Evolutionary conservation across 2,329 filamentous ascomycete species (phyloP).

Genomic region (Ascochyta viciae-villosae): DNA sequence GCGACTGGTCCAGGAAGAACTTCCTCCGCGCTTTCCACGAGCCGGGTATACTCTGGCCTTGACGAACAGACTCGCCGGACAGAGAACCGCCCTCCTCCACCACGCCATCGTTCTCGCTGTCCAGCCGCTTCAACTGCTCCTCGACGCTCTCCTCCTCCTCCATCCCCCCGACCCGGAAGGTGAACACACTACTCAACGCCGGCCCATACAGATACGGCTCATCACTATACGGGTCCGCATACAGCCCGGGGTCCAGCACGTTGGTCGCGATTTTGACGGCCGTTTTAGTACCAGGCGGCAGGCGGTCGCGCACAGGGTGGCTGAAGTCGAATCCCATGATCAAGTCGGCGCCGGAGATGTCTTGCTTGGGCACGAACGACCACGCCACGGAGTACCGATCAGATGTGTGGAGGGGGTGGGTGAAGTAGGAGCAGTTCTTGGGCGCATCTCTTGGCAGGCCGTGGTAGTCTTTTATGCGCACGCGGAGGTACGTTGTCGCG

Average conservation of each 20-base stretch:
- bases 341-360: conserved; percentile 39
- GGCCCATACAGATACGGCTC: conserved; percentile 49
- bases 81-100: conserved; percentile 48
- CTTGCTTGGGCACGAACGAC: conserved; percentile 46
- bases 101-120: conserved; percentile 37
- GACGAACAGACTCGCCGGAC: conserved; percentile 40
- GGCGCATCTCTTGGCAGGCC: conserved; percentile 43
- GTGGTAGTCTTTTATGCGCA: conserved; percentile 48
- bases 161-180: conserved; percentile 42
- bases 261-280: conserved; percentile 48
- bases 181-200: conserved; percentile 45
- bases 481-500: conserved; percentile 41
- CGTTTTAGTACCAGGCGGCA: conserved; percentile 47
- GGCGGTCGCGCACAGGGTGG: conserved; percentile 44
- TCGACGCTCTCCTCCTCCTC: conserved; percentile 22
- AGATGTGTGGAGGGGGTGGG: conserved; percentile 39
- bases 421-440: conserved; percentile 40
- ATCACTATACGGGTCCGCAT: conserved; percentile 47
- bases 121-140: conserved; percentile 33
- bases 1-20: conserved; percentile 49
- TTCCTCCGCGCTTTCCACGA: conserved; percentile 55
- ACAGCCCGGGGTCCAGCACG: conserved; percentile 46
- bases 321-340: conserved; percentile 49
- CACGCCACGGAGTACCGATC: conserved; percentile 48
- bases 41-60: conserved; percentile 43